Base-by-base conservation (phyloP, 176 grass and related monocot genomes). In the Lolium rigidum region DNA sequence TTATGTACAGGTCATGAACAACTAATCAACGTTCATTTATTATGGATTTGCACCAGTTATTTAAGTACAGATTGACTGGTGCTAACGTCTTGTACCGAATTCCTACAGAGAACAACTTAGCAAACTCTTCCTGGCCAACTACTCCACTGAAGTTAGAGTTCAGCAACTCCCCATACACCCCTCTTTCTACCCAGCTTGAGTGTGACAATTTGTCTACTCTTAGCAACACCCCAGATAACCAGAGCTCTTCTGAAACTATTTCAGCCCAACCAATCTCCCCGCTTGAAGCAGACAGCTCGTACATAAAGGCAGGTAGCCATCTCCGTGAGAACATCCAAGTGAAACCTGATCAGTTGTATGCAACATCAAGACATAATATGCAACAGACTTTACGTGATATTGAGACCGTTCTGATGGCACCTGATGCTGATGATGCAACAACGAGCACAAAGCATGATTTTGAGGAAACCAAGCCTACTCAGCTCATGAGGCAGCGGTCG, bases 401-500 rank as follows among this genome's bases (percentile, higher is more conserved):
- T 86, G 97, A 98, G 66, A 94, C 90, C n/a, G 92, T 88, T 92
- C 90, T 98, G 54, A 98, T 98, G 97, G 93, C 93, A 54, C 90
- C 97, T 65, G 97, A 98, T 63, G 79, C 71, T 74, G 86, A 89
- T 84, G 88, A 95, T 84, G 80, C 86, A 76, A 86, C 86, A 50
- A 82, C 86, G 74, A 85, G 80, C 78, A 82, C 65, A 69, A 80
- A 87, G 48, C 88, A 79, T 74, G 86, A 90, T 10, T 81, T 87
- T 26, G 67, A 92, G 68, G 90, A 91, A 79, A 81, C 54, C 13
- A 93, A 96, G 80, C 90, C 87, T 55, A 52, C 77, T 89, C 82
- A 81, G 81, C 70, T 92, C 59, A 85, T 80, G 46, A 86, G 85
- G 74, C 90, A 96, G 82, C 77, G 76, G 28, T 92, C 90, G 4